These are phyloP conservation scores for Cyclotella kingstonii DNA, from an alignment of 108 stramenopile genomes.

Conservation along the genomic window DNA sequence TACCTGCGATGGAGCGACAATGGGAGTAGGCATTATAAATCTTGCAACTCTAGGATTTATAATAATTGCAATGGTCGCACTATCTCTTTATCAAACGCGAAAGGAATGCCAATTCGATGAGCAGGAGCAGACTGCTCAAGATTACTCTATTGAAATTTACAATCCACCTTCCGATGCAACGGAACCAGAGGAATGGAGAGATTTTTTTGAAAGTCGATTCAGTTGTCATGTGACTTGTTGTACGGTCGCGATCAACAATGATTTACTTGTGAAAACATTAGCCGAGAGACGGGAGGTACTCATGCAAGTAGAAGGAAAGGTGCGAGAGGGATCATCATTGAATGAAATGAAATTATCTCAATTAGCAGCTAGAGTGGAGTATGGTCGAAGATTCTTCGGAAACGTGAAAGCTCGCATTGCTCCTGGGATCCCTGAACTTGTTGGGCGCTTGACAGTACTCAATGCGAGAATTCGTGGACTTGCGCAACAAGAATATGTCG, in stretches of 20 bases:
- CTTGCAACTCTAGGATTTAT: slow-evolving; percentile 58
- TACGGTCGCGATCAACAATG: slow-evolving; percentile 84
- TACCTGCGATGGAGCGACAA: slow-evolving; percentile 52
- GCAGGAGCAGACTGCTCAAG: slow-evolving; percentile 89
- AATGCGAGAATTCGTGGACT: slow-evolving; percentile 69
- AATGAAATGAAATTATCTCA: slow-evolving; percentile 56
- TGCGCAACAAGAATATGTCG: slow-evolving; percentile 69
- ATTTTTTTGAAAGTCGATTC: slow-evolving; percentile 66
- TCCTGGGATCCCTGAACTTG: slow-evolving; percentile 64
- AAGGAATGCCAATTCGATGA: slow-evolving; percentile 73
- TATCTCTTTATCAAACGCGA: slow-evolving; percentile 53
- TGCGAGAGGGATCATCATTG: slow-evolving; percentile 58
- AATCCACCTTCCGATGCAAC: slow-evolving; percentile 84
- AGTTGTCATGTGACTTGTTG: slow-evolving; percentile 69
- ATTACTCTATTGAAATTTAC: slow-evolving; percentile 80
- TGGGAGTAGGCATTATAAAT: slow-evolving; percentile 59
- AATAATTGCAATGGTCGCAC: slow-evolving; percentile 36
- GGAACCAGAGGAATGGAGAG: slow-evolving; percentile 81
- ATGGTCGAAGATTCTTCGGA: slow-evolving; percentile 45
- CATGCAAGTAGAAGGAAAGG: slow-evolving; percentile 46
- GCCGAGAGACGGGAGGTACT: slow-evolving; percentile 74
- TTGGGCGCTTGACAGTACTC: slow-evolving; percentile 52
- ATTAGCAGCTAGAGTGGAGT: slow-evolving; percentile 56
- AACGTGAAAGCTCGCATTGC: slow-evolving; percentile 39
- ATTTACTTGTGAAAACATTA: slow-evolving; percentile 63